Base-by-base conservation (phyloP, 2,329 filamentous ascomycete genomes). In the Achaetomium macrosporum region DNA sequence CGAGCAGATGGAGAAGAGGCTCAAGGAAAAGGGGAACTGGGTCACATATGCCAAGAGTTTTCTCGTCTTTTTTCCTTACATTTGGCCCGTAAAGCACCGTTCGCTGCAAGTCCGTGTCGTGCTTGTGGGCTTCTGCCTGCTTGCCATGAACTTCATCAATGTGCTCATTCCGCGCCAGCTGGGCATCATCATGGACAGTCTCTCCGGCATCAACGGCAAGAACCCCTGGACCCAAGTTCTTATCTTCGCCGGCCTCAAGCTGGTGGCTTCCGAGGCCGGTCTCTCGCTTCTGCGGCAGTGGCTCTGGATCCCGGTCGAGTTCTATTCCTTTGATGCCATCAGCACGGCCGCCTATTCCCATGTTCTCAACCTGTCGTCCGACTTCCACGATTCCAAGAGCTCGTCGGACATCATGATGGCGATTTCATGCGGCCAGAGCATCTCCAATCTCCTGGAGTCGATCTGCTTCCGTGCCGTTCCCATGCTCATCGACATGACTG, bases 151-250 rank as follows among this genome's bases (percentile, higher is more conserved):
- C 58, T 80, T 80, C 5, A 73, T 95, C 46, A 88, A 90, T 61
- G 73, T 95, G 13, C 71, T 95, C 40, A 82, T 90, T 31, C 90
- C 90, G n/a, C 79, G 87, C 17, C 88, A 93, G 64, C 81, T 92
- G 31, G 90, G 89, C 58, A 82, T 88, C 53, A 83, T 95, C 57
- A 84, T 88, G 58, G 82, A 93, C 62, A 80, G 80, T 55, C 71
- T 95, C 19, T 76, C 76, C 30, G 72, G 75, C 9, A 66, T 63
- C 35, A 74, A 76, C 40, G 68, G 73, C 41, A 73, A 67, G 52
- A 76, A 72, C 48, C 73, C 76, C 1, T 81, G 79, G 79, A 57
- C 72, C 3, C 74, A 79, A 20, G 76, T 82, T 2, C 55, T 75
- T 17, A 66, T 79, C 16, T 81, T 79, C 55, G 76, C 77, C 11